These are phyloP conservation scores for Tuber brumale DNA, from an alignment of 495 filamentous ascomycete species.

Conservation along the genomic window DNA sequence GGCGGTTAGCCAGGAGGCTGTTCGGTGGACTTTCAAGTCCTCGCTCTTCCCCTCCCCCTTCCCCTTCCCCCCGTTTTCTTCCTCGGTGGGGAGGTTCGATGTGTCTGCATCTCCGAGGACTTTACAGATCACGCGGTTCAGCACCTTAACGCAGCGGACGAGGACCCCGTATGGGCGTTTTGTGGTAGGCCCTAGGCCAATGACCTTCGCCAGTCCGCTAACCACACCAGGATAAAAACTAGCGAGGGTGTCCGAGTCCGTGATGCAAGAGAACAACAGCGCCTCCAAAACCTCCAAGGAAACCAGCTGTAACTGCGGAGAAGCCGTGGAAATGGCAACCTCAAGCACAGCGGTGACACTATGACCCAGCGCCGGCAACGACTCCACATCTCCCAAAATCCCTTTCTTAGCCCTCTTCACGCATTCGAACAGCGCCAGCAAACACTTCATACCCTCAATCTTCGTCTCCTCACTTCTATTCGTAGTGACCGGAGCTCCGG, in stretches of 20 bases:
- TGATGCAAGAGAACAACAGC: constrained; percentile 55
- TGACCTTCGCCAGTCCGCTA: constrained; percentile 66
- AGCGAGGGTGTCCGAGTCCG: constrained; percentile 60
- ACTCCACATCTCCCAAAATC: constrained; percentile 48
- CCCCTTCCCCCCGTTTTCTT: constrained; percentile 14
- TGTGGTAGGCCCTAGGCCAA: constrained; percentile 60
- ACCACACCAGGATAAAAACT: constrained; percentile 85
- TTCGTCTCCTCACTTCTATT: constrained; percentile 62
- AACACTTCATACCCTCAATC: constrained; percentile 55
- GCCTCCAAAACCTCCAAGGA: constrained; percentile 60
- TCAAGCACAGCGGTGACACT: constrained; percentile 74
- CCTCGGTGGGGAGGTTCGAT: constrained; percentile 43
- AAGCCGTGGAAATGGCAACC: constrained; percentile 53
- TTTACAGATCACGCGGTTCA: constrained; percentile 55
- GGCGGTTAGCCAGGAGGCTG: constrained; percentile 68
- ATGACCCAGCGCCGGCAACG: constrained; percentile 78
- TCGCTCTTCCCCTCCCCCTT: constrained; percentile 30
- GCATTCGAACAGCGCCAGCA: constrained; percentile 50
- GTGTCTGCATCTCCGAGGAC: constrained; percentile 60
- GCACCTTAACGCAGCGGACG: constrained; percentile 52
- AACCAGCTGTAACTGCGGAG: constrained; percentile 58
- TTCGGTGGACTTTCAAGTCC: constrained; percentile 43
- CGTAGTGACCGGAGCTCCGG: constrained; percentile 48
- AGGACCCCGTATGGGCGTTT: constrained; percentile 62
- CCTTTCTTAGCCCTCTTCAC: constrained; percentile 39